Evolutionary conservation across 306 rosid genomes (phyloP).

Genomic region (Vicia villosa): DNA sequence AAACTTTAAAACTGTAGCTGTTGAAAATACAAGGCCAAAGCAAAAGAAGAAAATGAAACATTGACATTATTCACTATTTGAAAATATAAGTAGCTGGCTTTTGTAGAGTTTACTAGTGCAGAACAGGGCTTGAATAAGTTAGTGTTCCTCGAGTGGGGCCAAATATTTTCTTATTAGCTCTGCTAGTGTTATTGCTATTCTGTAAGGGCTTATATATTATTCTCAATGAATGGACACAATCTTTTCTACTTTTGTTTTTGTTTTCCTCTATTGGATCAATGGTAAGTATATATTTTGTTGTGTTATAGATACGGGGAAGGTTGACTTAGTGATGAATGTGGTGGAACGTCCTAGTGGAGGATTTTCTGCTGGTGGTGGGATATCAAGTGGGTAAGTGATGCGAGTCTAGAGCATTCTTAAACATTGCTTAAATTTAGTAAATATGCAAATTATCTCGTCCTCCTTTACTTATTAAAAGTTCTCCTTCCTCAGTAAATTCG

Average conservation of each 20-base stretch:
- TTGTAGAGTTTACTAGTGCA: slow-evolving; percentile 23
- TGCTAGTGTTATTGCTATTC: slow-evolving; percentile 12
- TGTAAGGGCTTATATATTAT: slow-evolving; percentile 17
- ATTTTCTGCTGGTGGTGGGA: slow-evolving; percentile 99
- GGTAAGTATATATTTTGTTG: slow-evolving; percentile 21
- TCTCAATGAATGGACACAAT: slow-evolving; percentile 16
- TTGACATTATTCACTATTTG: slow-evolving; percentile 8
- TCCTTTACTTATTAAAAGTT: slow-evolving; percentile 2
- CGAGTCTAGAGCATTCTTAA: slow-evolving; percentile 21
- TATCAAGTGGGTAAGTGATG: slow-evolving; percentile 90
- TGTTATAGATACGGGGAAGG: slow-evolving; percentile 81
- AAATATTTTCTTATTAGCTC: slow-evolving; percentile 5
- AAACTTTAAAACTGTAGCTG: slow-evolving; percentile 10
- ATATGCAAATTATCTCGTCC: not conserved
- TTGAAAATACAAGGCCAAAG: not conserved
- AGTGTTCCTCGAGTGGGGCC: slow-evolving; percentile 9
- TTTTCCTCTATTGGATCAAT: slow-evolving; percentile 1
- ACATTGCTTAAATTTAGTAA: not conserved
- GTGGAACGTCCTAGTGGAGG: slow-evolving; percentile 99
- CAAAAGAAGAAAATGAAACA: not conserved
- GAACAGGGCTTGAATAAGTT: not conserved
- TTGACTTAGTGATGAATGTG: slow-evolving; percentile 92
- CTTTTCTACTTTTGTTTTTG: slow-evolving; percentile 26
- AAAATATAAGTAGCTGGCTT: slow-evolving; percentile 4
- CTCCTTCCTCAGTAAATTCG: slow-evolving; percentile 12